phyloP scores from a whole-genome alignment of 805 yeast genomes.

The Metschnikowia lachancei region DNA sequence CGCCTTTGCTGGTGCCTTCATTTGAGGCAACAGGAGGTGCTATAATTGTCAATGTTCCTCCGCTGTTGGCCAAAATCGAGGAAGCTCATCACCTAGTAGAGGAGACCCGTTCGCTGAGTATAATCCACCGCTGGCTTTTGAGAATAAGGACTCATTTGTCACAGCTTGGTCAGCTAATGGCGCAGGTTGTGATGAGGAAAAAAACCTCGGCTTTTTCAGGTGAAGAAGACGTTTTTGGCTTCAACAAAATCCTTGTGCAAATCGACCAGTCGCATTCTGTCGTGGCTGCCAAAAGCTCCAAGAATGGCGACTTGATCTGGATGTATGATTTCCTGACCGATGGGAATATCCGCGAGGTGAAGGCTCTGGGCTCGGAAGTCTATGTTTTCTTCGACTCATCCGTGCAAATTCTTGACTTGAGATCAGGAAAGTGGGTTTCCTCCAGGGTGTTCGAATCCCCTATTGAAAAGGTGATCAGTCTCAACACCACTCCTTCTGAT shows the following conservation, averaged over 20 bases:
- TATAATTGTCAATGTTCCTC: constrained; percentile 34
- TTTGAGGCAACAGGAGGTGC: constrained; percentile 14
- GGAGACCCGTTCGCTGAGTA: constrained; percentile 24
- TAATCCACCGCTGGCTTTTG: constrained; percentile 27
- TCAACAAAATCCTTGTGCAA: constrained; percentile 32
- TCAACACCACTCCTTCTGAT: neutral
- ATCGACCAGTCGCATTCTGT: constrained; percentile 20
- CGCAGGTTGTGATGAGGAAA: neutral
- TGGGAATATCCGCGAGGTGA: constrained; percentile 6
- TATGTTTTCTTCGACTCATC: constrained; percentile 13
- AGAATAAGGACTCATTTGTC: constrained; percentile 34
- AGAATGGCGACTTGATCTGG: constrained; percentile 14
- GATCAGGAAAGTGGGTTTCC: constrained; percentile 12
- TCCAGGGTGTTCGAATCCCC: neutral
- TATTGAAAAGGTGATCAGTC: constrained; percentile 7
- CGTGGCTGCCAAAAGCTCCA: constrained; percentile 15
- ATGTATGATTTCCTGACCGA: neutral
- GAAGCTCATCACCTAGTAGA: constrained; percentile 34
- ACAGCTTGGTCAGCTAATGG: constrained; percentile 30
- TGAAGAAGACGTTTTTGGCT: constrained; percentile 28
- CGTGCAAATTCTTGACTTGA: constrained; percentile 14
- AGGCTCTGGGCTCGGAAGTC: constrained; percentile 8
- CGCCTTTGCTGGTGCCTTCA: neutral
- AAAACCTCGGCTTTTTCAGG: constrained; percentile 3
- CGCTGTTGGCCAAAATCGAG: constrained; percentile 26